These are phyloP conservation scores for Ceratobasidium sp. DNA, from an alignment of 1,284 basidiomycete species.

Conservation along the genomic window DNA sequence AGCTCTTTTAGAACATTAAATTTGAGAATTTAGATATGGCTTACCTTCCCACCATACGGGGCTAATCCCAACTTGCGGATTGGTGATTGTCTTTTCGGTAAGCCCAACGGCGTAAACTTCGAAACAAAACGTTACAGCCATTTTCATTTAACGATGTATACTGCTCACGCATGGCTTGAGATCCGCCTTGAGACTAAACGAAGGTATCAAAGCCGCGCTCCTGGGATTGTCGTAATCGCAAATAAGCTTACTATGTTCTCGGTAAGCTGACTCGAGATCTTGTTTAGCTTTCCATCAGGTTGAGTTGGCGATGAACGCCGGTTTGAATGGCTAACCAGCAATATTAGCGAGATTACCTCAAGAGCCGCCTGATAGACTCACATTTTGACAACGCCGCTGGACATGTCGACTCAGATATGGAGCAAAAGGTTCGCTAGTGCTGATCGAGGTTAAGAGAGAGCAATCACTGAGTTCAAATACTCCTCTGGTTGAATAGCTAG, in stretches of 20 bases:
- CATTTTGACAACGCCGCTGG: constrained; percentile 45
- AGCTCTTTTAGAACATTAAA: neutral
- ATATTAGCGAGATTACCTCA: neutral
- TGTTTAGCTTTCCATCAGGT: constrained; percentile 69
- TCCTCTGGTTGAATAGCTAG: neutral
- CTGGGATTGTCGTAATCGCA: neutral
- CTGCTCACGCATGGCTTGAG: constrained; percentile 84
- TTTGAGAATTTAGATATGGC: constrained; percentile 48
- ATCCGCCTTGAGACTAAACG: constrained; percentile 75
- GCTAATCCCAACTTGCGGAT: constrained; percentile 87
- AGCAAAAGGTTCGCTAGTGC: neutral
- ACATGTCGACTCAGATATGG: constrained; percentile 23
- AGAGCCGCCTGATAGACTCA: neutral
- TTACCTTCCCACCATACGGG: constrained; percentile 90
- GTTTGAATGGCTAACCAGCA: constrained; percentile 32
- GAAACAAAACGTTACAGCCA: neutral
- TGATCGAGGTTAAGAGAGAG: neutral
- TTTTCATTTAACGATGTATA: neutral
- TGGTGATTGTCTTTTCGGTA: constrained; percentile 83
- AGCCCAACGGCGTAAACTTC: constrained; percentile 82
- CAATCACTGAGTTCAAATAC: neutral
- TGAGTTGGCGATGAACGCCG: constrained; percentile 25
- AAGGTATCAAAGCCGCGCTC: neutral
- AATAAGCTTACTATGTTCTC: constrained; percentile 71
- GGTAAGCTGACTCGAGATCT: constrained; percentile 74